Evolutionary conservation across 257 asterid genomes (phyloP).

Genomic region (Sherardia arvensis): DNA sequence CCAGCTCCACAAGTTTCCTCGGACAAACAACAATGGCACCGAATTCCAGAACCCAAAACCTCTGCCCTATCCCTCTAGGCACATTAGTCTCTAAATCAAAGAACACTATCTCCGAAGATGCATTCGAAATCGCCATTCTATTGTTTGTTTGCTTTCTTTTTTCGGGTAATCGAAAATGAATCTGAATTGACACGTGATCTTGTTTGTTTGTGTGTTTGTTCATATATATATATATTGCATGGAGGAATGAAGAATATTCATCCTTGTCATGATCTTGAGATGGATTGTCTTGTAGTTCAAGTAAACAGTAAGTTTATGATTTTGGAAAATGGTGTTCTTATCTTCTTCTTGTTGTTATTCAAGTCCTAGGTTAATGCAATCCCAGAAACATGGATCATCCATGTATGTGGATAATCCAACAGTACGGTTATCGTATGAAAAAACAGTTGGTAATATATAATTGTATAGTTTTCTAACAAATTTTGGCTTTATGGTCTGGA

Average conservation of each 20-base stretch:
- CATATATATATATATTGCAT: slow-evolving; percentile 16
- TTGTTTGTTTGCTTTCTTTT: background rate
- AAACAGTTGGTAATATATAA: too few relatives aligned
- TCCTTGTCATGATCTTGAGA: slow-evolving; percentile 29
- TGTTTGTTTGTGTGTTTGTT: too few relatives aligned
- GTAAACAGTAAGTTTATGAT: slow-evolving; percentile 32
- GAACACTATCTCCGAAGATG: slow-evolving; percentile 59
- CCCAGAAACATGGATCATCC: slow-evolving; percentile 11
- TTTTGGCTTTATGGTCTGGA: background rate
- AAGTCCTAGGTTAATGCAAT: slow-evolving; percentile 16
- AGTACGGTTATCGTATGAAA: background rate
- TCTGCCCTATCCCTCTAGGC: slow-evolving; percentile 52
- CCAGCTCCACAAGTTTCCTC: slow-evolving; percentile 56
- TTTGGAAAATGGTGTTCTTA: slow-evolving; percentile 43
- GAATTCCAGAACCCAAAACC: slow-evolving; percentile 61
- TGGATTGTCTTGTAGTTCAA: slow-evolving; percentile 78
- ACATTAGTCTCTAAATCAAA: slow-evolving; percentile 88
- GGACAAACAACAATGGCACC: slow-evolving; percentile 86
- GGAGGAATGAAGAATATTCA: slow-evolving; percentile 30
- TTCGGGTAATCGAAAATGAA: background rate
- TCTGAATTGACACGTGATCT: slow-evolving; percentile 1
- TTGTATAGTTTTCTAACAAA: background rate
- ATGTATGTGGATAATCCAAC: background rate
- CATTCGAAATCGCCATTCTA: slow-evolving; percentile 26
- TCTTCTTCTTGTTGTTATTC: slow-evolving; percentile 33